Evolutionary conservation across 2,329 filamentous ascomycete genomes (phyloP), one percentile per base, ranked within the genome.

Genomic region (Gnomoniopsis smithogilvyi): DNA sequence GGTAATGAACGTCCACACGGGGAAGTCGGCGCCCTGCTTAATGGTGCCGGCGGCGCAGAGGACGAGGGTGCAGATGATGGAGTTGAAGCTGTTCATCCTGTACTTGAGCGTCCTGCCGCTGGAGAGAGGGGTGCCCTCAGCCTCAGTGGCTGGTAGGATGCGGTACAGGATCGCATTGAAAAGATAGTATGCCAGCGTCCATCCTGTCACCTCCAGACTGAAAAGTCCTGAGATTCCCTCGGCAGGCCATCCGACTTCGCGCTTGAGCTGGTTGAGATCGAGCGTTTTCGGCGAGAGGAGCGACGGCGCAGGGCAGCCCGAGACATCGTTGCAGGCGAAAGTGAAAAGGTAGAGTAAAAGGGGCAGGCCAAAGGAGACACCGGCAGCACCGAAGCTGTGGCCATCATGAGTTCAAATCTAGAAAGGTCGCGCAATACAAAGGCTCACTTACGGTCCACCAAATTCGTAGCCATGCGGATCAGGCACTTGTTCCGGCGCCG

Each of bases 311-410:
- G 94, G 95, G 70, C 95, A 98, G 60, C 95, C 94, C 10, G 91
- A 89, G 64, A 96, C 79, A 72, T 98, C 93, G 76, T 97, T 98
- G 82, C 94, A 97, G 67, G 89, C 79, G 70, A 97, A 96, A 50
- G 87, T 82, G 70, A 94, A 88, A 67, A 87, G 71, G 75, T 95
- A 96, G 66, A 92, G 84, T 64, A 93, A 81, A 46, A 92, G 62
- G 0, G 94, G 94, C 1, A 97, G 85, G 58, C 88, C 87, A 67
- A 96, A 88, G 8, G 90, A 90, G 68, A 98, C 91, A 62, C 77
- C 82, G 62, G 88, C 84, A 38, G 90, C 91, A 58, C 92, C 93
- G 46, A 88, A 79, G 56, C 92, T 96, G 49, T 6, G 57, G 14
- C n/a, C 17, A 8, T 2, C 48, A 34, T 34, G 34, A 26, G 19